Base-by-base conservation (phyloP, 2,329 filamentous ascomycete genomes). In the Aspergillus pseudotamarii region DNA sequence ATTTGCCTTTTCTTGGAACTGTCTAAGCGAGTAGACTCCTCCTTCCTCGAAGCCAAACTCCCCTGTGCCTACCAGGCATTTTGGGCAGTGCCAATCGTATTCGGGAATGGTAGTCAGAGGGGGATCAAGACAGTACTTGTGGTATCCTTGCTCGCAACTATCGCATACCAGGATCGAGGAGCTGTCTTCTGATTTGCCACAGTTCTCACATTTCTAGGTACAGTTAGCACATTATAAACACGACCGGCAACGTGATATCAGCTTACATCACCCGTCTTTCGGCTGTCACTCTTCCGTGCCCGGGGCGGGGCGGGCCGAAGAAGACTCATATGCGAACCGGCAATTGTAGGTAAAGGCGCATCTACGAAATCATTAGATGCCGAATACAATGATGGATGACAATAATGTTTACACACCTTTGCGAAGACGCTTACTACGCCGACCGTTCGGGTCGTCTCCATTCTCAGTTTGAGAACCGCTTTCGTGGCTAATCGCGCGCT, bases 21-120 rank as follows among this genome's bases (percentile, higher is more conserved):
- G 92, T 72, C 91, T 93, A 30, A 99, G 83, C 0, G 95, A 99
- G 78, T 99, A 99, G 26, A 97, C 86, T 4, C 94, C 94, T 28
- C 95, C 95, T 77, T 99, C 95, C 74, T 98, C 94, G 66, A 99
- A 99, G 0, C 95, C 95, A 72, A 97, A 99, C 68, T 98, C 93
- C 45, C 94, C 94, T 61, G 96, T 96, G 54, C 95, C 95, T 28
- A 99, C 95, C 30, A 99, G 86, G 75, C 95, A 99, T 72, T 93
- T 88, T 0, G 95, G 91, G 70, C 95, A 99, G 75, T 98, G 94
- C 95, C 95, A 99, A 73, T 98, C 95, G 59, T 89, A 85, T 28
- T 95, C 91, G 0, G 93, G 93, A 67, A 91, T 88, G 10, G 85
- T 82, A 70, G 90, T 91, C 50, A 96, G 81, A 2, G 91, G 92